A percentile compares a stretch with the other conserved stretches of the same genome.
phyloP scores from a whole-genome alignment of 768 basidiomycete species.

The Boletus eberwhitei region DNA sequence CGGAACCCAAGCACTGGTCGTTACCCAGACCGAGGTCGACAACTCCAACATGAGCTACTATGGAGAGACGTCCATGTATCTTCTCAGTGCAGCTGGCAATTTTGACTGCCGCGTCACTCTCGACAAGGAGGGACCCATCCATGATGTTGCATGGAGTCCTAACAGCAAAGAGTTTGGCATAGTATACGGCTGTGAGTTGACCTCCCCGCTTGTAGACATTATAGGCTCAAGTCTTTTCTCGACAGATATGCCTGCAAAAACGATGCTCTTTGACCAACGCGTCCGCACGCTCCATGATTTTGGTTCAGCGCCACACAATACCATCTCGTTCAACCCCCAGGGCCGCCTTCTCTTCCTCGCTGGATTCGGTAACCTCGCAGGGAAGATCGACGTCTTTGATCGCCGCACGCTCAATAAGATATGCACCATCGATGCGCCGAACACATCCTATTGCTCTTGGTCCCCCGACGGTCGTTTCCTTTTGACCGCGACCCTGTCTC shows the following conservation, averaged over 20 bases:
- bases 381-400: constrained; percentile 90
- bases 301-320: constrained; percentile 86
- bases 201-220: background rate
- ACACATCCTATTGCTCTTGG: constrained; percentile 95
- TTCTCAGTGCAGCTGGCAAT: constrained; percentile 87
- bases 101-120: constrained; percentile 86
- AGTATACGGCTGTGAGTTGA: constrained; percentile 86
- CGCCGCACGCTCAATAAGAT: constrained; percentile 80
- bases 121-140: constrained; percentile 97
- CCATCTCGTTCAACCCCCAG: constrained; percentile 92
- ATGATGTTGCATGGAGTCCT: constrained; percentile 95
- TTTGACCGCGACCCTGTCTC: constrained; percentile 93
- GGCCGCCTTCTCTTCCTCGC: constrained; percentile 84
- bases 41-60: constrained; percentile 98
- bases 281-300: constrained; percentile 88
- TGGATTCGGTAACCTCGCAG: constrained; percentile 95
- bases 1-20: constrained; percentile 85
- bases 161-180: constrained; percentile 97
- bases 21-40: constrained; percentile 96
- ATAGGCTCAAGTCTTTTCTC: background rate
- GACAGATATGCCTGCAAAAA: constrained; percentile 92
- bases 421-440: constrained; percentile 80
- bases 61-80: constrained; percentile 93
- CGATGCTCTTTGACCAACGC: constrained; percentile 87
- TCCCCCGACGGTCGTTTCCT: constrained; percentile 90